These are phyloP conservation scores for Rhizodiscina lignyota DNA, from an alignment of 495 filamentous ascomycete species.

Conservation along the genomic window DNA sequence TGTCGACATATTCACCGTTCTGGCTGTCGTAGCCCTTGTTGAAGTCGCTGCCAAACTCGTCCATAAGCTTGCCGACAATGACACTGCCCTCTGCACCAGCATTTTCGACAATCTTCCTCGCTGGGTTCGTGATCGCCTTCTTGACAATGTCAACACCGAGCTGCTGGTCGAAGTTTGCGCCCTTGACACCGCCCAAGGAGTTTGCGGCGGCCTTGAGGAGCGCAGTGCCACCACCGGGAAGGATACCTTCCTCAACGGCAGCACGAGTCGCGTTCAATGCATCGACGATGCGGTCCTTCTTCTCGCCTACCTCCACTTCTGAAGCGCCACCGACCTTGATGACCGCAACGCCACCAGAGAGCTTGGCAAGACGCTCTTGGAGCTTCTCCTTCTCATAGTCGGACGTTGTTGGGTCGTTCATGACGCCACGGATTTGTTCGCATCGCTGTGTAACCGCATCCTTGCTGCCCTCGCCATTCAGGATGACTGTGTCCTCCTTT, in stretches of 20 bases:
- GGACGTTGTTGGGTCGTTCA: constrained; percentile 79
- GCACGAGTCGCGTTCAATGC: constrained; percentile 96
- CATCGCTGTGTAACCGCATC: constrained; percentile 86
- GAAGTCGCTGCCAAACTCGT: constrained; percentile 84
- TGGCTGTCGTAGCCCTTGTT: constrained; percentile 94
- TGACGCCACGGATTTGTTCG: constrained; percentile 97
- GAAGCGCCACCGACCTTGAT: constrained; percentile 97
- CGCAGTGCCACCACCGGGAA: constrained; percentile 94
- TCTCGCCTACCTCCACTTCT: constrained; percentile 97
- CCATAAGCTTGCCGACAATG: constrained; percentile 92
- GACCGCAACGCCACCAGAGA: constrained; percentile 96
- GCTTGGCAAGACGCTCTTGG: constrained; percentile 97
- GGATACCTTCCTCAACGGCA: constrained; percentile 96
- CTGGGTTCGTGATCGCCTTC: constrained; percentile 89
- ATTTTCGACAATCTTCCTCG: constrained; percentile 92
- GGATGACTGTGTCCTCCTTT: constrained; percentile 98
- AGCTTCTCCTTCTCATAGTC: constrained; percentile 99
- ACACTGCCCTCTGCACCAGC: constrained; percentile 92
- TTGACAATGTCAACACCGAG: constrained; percentile 95
- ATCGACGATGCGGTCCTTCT: constrained; percentile 99
- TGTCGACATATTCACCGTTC: constrained; percentile 95
- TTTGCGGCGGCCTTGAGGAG: constrained; percentile 93
- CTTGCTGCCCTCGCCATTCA: constrained; percentile 95
- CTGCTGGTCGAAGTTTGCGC: constrained; percentile 95
- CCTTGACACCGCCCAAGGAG: constrained; percentile 63